Percentiles rank a stretch among this genome's conserved stretches.
These are phyloP conservation scores for Exserohilum rostratum DNA, from an alignment of 2,329 filamentous ascomycete genomes.

Conservation along the genomic window DNA sequence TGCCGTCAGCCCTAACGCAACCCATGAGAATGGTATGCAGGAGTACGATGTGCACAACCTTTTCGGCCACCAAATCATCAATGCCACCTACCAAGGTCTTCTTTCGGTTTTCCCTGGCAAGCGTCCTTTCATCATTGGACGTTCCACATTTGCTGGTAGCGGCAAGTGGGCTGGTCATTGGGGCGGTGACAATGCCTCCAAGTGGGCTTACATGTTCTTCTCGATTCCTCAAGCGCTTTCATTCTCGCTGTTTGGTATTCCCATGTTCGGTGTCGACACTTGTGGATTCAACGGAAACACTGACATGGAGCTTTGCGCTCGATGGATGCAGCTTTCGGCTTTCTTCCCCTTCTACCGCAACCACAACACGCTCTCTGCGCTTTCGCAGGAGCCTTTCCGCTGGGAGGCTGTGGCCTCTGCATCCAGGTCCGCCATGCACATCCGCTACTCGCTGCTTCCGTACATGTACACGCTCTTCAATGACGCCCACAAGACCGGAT, in stretches of 20 bases:
- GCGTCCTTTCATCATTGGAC: slow-evolving; percentile 82
- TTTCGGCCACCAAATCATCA: slow-evolving; percentile 70
- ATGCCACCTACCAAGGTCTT: slow-evolving; percentile 76
- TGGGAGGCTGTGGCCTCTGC: slow-evolving; percentile 72
- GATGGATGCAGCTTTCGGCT: slow-evolving; percentile 75
- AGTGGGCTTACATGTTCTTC: slow-evolving; percentile 76
- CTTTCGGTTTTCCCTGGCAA: slow-evolving; percentile 67
- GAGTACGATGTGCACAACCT: slow-evolving; percentile 88
- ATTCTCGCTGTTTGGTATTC: slow-evolving; percentile 75
- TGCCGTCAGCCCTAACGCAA: slow-evolving; percentile 77
- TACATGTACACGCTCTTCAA: slow-evolving; percentile 80
- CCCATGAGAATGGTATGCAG: slow-evolving; percentile 71
- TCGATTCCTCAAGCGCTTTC: slow-evolving; percentile 78
- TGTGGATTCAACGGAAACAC: slow-evolving; percentile 74
- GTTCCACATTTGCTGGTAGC: slow-evolving; percentile 78
- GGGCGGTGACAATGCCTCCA: slow-evolving; percentile 74
- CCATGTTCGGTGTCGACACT: slow-evolving; percentile 69
- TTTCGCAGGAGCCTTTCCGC: slow-evolving; percentile 72
- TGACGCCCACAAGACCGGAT: slow-evolving; percentile 67
- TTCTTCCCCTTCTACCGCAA: slow-evolving; percentile 83
- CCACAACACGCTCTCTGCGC: slow-evolving; percentile 69
- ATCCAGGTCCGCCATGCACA: slow-evolving; percentile 68
- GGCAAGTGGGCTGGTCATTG: slow-evolving; percentile 81
- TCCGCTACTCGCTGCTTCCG: slow-evolving; percentile 73
- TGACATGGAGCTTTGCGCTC: slow-evolving; percentile 71